phyloP scores from a whole-genome alignment of 495 filamentous ascomycete species.

The Chaetomium fimeti region DNA sequence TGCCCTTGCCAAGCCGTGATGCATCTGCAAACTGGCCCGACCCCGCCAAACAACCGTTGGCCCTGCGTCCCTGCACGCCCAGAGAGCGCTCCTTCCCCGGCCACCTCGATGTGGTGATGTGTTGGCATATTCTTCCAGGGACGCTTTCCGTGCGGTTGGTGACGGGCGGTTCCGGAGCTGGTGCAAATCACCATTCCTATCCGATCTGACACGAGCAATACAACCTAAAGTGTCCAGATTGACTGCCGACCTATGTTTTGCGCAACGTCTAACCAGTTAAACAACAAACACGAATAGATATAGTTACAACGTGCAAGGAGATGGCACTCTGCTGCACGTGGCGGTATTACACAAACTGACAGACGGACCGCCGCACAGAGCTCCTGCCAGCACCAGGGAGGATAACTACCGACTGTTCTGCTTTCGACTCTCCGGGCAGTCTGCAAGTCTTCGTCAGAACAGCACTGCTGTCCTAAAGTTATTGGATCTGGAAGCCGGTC shows the following conservation, averaged over 20 bases:
- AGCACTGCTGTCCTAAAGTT: neutral
- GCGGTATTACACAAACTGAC: neutral
- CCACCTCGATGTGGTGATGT: neutral
- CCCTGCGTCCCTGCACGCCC: neutral
- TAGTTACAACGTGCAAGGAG: neutral
- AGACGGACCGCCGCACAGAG: neutral
- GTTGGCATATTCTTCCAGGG: slow-evolving; percentile 3
- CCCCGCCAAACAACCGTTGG: neutral
- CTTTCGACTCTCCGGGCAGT: neutral
- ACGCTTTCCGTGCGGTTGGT: neutral
- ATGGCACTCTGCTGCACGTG: neutral
- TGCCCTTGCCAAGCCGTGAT: neutral
- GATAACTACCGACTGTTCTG: neutral
- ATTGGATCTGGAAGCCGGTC: slow-evolving; percentile 8
- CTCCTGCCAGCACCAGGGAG: neutral
- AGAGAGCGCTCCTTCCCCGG: neutral
- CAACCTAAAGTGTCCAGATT: too few species aligned
- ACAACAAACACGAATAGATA: neutral
- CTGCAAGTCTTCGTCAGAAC: too few species aligned
- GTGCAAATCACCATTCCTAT: too few species aligned
- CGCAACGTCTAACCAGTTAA: neutral
- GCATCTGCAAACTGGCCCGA: neutral
- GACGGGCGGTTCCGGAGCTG: neutral
- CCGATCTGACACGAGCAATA: too few species aligned
- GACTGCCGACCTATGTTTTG: neutral